Evolutionary conservation across 306 rosid genomes (phyloP), one percentile per base, ranked within the genome.

Genomic region (Lupinus albus): DNA sequence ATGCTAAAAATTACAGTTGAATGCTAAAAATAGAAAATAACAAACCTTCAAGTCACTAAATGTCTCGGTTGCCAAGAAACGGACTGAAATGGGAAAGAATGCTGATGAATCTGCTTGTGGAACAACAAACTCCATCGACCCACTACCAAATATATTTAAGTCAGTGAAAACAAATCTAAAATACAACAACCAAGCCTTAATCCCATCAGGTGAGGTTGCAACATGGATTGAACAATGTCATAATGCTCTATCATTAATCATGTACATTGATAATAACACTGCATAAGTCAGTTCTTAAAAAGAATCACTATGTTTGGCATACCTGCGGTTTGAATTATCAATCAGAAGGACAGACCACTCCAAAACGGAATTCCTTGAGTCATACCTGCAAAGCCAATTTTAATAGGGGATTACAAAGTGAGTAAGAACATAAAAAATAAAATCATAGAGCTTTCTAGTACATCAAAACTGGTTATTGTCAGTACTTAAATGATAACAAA

Each of bases 301-400:
- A 41, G 20, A 16, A 25, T 16, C 46, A 13, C 39, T 47, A 64
- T 69, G 42, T 55, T 41, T 56, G 65, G 20, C 70, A 60, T 45
- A 92, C 98, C 96, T 89, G 84, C 98, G 91, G 80, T 89, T 92
- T 45, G 96, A 87, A 74, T 89, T 73, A 79, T 92, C 96, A 58
- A 89, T 80, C 33, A 89, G 89, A 68, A 92, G 89, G 72, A 92
- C 82, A 50, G 96, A 86, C 98, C 98, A 92, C 68, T 89, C 94
- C 85, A 92, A 84, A 53, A 82, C 25, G 67, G 95, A 86, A 83
- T 87, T 92, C 87, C 96, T 86, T 0, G 95, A 59, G 74, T 92
- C 98, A 76, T 83, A 92, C 86, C 98, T 92, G 79, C 79, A 76
- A 62, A 36, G 52, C 73, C 74, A 68, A 64, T 57, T 52, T 70